Evolutionary conservation across 306 rosid species (phyloP).

Genomic region (Hylodesmum podocarpum): DNA sequence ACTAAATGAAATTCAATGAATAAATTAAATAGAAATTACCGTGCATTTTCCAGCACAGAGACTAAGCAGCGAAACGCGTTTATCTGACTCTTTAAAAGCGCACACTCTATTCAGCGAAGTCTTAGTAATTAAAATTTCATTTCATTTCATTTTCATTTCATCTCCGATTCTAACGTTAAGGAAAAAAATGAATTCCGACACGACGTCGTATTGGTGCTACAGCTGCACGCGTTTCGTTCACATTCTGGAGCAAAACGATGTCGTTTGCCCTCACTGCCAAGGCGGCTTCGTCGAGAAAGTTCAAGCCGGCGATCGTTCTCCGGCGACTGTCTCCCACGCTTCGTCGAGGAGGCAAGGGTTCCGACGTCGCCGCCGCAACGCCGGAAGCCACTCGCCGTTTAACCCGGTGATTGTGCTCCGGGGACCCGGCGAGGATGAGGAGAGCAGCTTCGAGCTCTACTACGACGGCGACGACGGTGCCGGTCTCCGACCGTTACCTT

Average conservation of each 20-base stretch:
- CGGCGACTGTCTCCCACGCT: slow-evolving; percentile 22
- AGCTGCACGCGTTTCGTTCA: slow-evolving; percentile 68
- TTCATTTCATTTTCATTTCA: neutral
- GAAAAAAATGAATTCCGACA: slow-evolving; percentile 34
- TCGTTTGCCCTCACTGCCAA: slow-evolving; percentile 73
- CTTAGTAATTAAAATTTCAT: neutral
- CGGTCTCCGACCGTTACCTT: slow-evolving; percentile 75
- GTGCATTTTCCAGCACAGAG: slow-evolving; percentile 8
- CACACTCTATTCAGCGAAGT: neutral
- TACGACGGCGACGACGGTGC: slow-evolving; percentile 75
- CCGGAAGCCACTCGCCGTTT: slow-evolving; percentile 59
- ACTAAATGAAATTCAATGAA: neutral
- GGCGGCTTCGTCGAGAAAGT: slow-evolving; percentile 80
- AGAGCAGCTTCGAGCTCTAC: slow-evolving; percentile 62
- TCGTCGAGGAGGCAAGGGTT: slow-evolving; percentile 38
- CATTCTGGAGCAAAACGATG: slow-evolving; percentile 34
- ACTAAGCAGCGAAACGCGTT: neutral
- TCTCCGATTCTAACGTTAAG: neutral
- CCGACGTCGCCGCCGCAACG: slow-evolving; percentile 65
- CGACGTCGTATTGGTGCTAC: slow-evolving; percentile 89
- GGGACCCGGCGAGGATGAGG: slow-evolving; percentile 48
- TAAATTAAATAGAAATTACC: neutral
- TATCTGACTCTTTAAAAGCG: neutral
- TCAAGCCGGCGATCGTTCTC: slow-evolving; percentile 40
- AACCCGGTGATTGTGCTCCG: slow-evolving; percentile 86